Conservation (phyloP, 2,329 filamentous ascomycete species). For the Sporothrix euskadiensis region DNA sequence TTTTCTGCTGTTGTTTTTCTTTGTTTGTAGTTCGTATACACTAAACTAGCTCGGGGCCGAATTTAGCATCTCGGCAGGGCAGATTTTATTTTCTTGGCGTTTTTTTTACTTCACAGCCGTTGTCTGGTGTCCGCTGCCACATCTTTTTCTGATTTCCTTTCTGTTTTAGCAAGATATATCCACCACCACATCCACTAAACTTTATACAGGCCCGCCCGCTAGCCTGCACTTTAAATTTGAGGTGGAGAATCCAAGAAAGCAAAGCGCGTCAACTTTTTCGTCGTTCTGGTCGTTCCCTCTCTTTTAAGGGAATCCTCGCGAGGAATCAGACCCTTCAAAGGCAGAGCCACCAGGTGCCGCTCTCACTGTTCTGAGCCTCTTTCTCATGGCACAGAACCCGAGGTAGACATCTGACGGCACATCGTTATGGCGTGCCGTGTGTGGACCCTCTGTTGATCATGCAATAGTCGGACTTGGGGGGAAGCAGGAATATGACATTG, state of each 20-base stretch:
- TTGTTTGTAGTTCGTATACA: background rate
- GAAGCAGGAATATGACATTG: background rate
- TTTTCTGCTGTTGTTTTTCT: background rate
- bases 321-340: no score
- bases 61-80: slow-evolving; percentile 2
- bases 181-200: background rate
- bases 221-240: background rate
- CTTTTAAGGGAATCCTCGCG: no score
- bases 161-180: background rate
- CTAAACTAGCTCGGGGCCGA: background rate
- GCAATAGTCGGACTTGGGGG: background rate
- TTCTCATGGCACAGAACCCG: background rate
- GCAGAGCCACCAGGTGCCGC: no score
- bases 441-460: background rate
- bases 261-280: background rate
- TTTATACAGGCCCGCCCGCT: slow-evolving; percentile 1
- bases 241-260: no score
- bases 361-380: background rate
- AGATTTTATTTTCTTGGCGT: background rate
- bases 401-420: background rate
- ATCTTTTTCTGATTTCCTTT: no score
- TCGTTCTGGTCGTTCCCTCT: no score
- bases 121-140: background rate
- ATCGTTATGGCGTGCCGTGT: background rate
- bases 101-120: background rate